Conservation (phyloP, 768 basidiomycete species). For the Lactarius evosmus region DNA sequence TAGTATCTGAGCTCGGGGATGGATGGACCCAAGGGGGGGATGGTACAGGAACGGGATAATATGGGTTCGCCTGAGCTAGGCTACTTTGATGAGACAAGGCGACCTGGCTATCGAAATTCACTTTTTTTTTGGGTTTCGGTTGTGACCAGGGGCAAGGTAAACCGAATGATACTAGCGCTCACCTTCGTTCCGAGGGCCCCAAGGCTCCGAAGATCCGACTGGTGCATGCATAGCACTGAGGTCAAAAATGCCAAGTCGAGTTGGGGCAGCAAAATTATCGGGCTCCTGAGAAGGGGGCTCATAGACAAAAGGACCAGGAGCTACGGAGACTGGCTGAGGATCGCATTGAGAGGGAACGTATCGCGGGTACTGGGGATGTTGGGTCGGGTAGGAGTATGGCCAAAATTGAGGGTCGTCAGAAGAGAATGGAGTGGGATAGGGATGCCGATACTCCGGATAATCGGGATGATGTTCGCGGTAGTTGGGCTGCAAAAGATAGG, state of each 20-base stretch:
- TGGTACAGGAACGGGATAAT: constrained; percentile 10
- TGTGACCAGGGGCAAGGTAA: not conserved
- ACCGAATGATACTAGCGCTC: not conserved
- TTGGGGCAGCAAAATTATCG: constrained; percentile 4
- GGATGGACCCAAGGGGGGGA: constrained; percentile 22
- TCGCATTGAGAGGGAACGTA: constrained; percentile 21
- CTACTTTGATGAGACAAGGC: constrained; percentile 11
- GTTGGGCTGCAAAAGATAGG: constrained; percentile 17
- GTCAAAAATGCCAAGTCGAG: constrained; percentile 18
- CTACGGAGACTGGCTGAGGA: not conserved
- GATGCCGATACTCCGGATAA: constrained; percentile 14
- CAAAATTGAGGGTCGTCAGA: constrained; percentile 21
- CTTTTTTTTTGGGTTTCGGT: not conserved
- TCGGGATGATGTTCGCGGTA: constrained; percentile 16
- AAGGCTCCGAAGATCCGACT: constrained; percentile 6
- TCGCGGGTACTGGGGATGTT: constrained; percentile 1
- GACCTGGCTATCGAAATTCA: not conserved
- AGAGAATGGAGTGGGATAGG: constrained; percentile 9
- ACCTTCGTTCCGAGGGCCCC: constrained; percentile 17
- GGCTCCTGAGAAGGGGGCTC: not conserved
- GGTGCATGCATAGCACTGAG: constrained; percentile 15
- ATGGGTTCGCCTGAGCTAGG: constrained; percentile 11
- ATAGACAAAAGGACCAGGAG: constrained; percentile 3
- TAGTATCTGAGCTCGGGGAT: constrained; percentile 16
- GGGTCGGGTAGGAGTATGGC: constrained; percentile 15